phyloP scores from a whole-genome alignment of 148 eudicot genomes.

The Silene conica region DNA sequence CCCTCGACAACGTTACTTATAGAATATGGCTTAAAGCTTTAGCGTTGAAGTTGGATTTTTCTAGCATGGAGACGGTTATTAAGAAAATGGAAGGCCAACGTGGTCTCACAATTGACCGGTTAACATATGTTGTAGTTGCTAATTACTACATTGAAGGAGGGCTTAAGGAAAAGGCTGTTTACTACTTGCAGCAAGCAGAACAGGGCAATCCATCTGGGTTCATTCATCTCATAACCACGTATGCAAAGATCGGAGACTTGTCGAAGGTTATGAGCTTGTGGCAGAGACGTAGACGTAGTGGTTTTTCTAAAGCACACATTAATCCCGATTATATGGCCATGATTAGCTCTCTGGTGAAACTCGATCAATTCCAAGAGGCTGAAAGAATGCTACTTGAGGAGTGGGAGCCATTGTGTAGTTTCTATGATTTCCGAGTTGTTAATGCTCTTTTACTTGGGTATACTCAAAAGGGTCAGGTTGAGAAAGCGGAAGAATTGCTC shows the following conservation, averaged over 20 bases:
- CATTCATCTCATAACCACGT: conserved; percentile 40
- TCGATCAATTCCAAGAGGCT: conserved; percentile 41
- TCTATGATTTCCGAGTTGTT: conserved; percentile 53
- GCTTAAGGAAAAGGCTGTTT: conserved; percentile 34
- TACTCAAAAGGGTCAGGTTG: conserved; percentile 32
- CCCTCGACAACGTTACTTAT: conserved; percentile 44
- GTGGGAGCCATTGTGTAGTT: conserved; percentile 41
- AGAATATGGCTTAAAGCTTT: conserved; percentile 43
- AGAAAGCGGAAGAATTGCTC: conserved; percentile 42
- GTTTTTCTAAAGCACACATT: conserved; percentile 25
- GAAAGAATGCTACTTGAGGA: conserved; percentile 42
- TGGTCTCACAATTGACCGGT: conserved; percentile 34
- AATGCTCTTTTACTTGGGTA: conserved; percentile 46
- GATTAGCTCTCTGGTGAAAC: conserved; percentile 44
- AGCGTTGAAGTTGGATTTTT: conserved; percentile 33
- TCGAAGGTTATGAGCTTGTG: conserved; percentile 42
- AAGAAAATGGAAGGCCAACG: conserved; percentile 38
- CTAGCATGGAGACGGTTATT: conserved; percentile 38
- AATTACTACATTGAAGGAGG: conserved; percentile 33
- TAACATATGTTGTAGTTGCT: conserved; percentile 34
- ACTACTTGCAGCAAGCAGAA: conserved; percentile 45
- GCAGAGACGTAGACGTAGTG: conserved; percentile 30
- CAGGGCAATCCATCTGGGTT: conserved; percentile 27
- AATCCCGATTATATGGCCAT: conserved; percentile 44
- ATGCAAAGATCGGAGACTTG: conserved; percentile 40